These are phyloP conservation scores for Exidia glandulosa DNA, from an alignment of 768 basidiomycete species.

Conservation along the genomic window DNA sequence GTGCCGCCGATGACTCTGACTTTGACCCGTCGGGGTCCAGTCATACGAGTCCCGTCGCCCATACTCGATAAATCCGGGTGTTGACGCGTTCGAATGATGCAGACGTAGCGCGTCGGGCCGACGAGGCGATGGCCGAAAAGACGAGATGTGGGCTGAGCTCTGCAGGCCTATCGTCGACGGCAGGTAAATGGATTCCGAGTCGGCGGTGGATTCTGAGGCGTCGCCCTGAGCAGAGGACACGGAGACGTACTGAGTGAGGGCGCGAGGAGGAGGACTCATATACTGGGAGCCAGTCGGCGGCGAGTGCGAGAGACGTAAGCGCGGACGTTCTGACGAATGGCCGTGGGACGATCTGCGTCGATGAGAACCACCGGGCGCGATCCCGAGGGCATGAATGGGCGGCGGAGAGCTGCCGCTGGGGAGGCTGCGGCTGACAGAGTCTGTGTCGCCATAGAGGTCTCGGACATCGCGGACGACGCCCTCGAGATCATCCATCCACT, in stretches of 20 bases:
- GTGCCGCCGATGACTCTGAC: not conserved
- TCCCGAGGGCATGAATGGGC: not conserved
- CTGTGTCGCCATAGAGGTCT: constrained; percentile 32
- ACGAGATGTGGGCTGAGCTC: constrained; percentile 11
- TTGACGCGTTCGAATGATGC: not conserved
- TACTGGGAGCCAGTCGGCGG: constrained; percentile 31
- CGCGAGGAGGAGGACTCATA: constrained; percentile 47
- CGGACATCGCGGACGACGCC: constrained; percentile 56
- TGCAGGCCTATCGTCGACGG: constrained; percentile 66
- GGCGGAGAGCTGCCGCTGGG: constrained; percentile 22
- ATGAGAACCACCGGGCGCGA: not conserved
- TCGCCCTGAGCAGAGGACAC: constrained; percentile 6
- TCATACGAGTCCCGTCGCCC: not conserved
- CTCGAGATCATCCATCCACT: constrained; percentile 60
- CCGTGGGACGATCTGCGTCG: not conserved
- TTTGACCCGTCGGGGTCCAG: too few relatives aligned
- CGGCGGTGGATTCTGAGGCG: constrained; percentile 34
- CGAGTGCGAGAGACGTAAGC: not conserved
- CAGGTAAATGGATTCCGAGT: constrained; percentile 41
- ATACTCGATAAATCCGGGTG: not conserved
- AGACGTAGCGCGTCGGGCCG: not conserved
- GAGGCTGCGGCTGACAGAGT: constrained; percentile 33
- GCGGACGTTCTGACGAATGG: not conserved
- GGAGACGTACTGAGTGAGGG: constrained; percentile 57
- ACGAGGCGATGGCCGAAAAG: not conserved